Evolutionary conservation across 352 stramenopile genomes (phyloP), one percentile per base, ranked within the genome.

Genomic region (Sclerospora graminicola): DNA sequence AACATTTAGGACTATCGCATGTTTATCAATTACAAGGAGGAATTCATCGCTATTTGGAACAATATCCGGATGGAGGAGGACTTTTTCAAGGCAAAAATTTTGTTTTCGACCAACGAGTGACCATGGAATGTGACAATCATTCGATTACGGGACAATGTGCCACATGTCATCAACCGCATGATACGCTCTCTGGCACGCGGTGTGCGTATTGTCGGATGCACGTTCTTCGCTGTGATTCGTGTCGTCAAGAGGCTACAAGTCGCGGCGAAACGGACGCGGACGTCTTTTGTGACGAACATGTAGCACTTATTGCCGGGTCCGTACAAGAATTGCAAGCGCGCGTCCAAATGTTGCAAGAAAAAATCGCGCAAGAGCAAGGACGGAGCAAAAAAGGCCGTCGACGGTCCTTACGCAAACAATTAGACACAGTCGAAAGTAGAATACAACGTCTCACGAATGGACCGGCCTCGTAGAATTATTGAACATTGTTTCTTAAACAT

Each of bases 61-160:
- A 53, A n/a, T 89, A 78, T 41, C 72, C 75, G 1, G 72, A 82
- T 45, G 78, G 81, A 15, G 70, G 66, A 9, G 77, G 69, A 0
- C 51, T 75, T 20, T 93, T 89, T 56, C 59, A 77, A 8, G 78
- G 79, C 58, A 88, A 93, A 51, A 89, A 88, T 56, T 93, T 89
- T 48, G 79, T 91, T 31, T 93, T 90, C 33, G 81, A 93, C 43
- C 59, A 89, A 53, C 76, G 81, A 7, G 77, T 90, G 18, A 63
- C 75, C 1, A 69, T 93, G 48, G 61, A 63, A 16, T 81, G 72
- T 10, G 45, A 64, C 10, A 69, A 81, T 24, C 40, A 60, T 39
- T 64, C 58, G 2, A 42, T 94, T 34, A 73, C 78, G 13, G 82
- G 82, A 0, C 57, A 67, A 36, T 94, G 82, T 45, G 63, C 72